Percentiles rank a stretch among this genome's conserved stretches.
Conservation (phyloP, 2,329 filamentous ascomycete genomes). For the Colletotrichum coccodes region DNA sequence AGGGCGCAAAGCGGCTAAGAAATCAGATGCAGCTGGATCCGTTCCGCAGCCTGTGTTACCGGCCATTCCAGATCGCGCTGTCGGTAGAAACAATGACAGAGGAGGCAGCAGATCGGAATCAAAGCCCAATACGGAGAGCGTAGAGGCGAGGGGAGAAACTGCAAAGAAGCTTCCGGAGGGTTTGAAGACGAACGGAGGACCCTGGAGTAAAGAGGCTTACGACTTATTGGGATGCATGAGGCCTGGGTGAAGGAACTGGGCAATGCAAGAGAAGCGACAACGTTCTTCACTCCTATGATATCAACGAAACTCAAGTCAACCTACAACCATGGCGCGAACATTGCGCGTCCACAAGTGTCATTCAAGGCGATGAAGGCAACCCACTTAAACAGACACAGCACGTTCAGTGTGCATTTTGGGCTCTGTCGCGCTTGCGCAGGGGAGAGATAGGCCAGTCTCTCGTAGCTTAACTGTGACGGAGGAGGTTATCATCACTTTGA, state of each 20-base stretch:
- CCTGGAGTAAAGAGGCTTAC: constrained; percentile 76
- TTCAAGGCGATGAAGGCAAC: background rate
- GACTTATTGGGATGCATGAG: constrained; percentile 72
- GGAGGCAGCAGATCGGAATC: background rate
- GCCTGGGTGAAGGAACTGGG: constrained; percentile 47
- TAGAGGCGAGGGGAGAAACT: background rate
- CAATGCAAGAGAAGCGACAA: background rate
- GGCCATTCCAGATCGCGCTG: background rate
- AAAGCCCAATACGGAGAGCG: background rate
- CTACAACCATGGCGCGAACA: background rate
- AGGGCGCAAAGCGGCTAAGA: constrained; percentile 63
- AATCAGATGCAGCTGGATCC: constrained; percentile 61
- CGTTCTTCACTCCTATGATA: background rate
- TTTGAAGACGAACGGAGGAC: constrained; percentile 64
- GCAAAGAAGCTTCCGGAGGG: constrained; percentile 52
- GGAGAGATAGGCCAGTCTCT: background rate
- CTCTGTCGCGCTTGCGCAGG: background rate
- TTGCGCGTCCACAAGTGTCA: background rate
- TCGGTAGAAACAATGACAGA: background rate
- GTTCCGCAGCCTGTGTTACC: constrained; percentile 55
- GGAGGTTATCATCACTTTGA: no score
- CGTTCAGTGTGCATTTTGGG: background rate
- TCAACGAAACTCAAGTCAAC: background rate
- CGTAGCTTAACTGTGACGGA: background rate
- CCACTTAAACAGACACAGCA: background rate